Percentiles rank a stretch among this genome's conserved stretches.
Evolutionary conservation across 139 green algal genomes (phyloP).

Genomic region (Coelastrella sp.): DNA sequence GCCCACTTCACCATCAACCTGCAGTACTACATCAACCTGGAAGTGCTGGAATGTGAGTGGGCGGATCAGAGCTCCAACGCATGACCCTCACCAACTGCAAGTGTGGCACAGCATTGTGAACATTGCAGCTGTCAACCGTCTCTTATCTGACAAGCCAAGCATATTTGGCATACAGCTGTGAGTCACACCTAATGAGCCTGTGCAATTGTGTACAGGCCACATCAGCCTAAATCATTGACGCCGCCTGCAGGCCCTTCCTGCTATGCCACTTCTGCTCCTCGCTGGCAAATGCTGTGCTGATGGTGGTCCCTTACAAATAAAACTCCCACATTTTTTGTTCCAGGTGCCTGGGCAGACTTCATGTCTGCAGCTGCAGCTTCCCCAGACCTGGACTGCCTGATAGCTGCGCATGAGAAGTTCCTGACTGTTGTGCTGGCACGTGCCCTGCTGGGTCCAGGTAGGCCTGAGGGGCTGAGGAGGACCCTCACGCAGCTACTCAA

Average conservation of each 20-base stretch:
- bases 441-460: slow-evolving; percentile 45
- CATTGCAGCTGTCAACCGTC: not conserved
- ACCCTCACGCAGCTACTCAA: slow-evolving; percentile 22
- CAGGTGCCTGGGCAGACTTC: slow-evolving; percentile 72
- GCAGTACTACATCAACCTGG: slow-evolving; percentile 95
- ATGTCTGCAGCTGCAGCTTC: slow-evolving; percentile 54
- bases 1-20: slow-evolving; percentile 90
- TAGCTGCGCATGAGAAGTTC: slow-evolving; percentile 81
- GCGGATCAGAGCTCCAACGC: too few relatives aligned
- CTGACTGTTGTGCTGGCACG: slow-evolving; percentile 65
- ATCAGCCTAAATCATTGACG: too few relatives aligned
- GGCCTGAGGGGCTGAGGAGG: not conserved
- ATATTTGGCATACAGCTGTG: too few relatives aligned
- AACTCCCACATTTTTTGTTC: not conserved
- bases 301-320: not conserved
- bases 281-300: not conserved
- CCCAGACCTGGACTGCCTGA: slow-evolving; percentile 85
- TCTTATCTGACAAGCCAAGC: not conserved
- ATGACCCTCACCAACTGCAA: not conserved
- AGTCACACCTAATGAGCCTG: too few relatives aligned
- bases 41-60: slow-evolving; percentile 74
- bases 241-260: too few relatives aligned
- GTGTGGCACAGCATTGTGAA: not conserved
- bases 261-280: too few relatives aligned
- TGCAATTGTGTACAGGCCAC: too few relatives aligned